Conservation (phyloP, 495 filamentous ascomycete genomes). For the Parathielavia hyrcaniae region DNA sequence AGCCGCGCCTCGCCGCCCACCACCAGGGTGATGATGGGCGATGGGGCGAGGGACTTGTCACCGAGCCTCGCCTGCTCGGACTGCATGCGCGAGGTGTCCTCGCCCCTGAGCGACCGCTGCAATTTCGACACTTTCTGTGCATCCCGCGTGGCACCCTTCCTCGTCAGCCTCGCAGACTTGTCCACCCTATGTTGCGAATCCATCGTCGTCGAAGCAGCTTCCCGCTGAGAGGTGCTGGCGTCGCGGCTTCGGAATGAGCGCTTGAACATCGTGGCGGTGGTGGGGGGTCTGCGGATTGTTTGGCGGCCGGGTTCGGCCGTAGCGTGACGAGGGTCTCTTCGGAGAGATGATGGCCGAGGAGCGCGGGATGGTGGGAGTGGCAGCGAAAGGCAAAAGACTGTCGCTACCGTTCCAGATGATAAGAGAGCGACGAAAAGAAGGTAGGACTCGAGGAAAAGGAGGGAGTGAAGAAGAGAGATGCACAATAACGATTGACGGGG, state of each 20-base stretch:
- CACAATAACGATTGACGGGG: conserved; percentile 49
- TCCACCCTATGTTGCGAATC: conserved; percentile 56
- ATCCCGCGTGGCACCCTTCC: conserved; percentile 57
- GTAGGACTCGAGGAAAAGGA: conserved; percentile 26
- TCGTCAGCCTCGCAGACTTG: conserved; percentile 74
- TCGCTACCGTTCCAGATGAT: conserved; percentile 22
- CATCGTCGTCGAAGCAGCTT: conserved; percentile 28
- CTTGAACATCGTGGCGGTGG: conserved; percentile 65
- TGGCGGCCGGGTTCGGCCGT: conserved; percentile 12
- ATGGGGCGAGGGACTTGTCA: conserved; percentile 43
- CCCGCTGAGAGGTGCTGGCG: conserved; percentile 31
- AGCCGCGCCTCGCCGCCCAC: conserved; percentile 75
- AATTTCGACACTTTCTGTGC: conserved; percentile 65
- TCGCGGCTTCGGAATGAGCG: conserved; percentile 69
- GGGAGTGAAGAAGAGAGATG: conserved; percentile 30
- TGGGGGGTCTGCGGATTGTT: conserved; percentile 35
- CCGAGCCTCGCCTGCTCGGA: conserved; percentile 44
- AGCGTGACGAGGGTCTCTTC: conserved; percentile 20
- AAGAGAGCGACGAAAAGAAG: conserved; percentile 47
- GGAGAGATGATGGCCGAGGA: conserved; percentile 25
- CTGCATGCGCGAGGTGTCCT: conserved; percentile 27
- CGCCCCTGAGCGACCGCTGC: conserved; percentile 47
- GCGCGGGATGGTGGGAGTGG: conserved; percentile 30
- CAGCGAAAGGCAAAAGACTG: conserved; percentile 26
- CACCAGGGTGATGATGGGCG: conserved; percentile 76